Percentiles rank a stretch among this genome's conserved stretches.
phyloP scores from a whole-genome alignment of 73 alveolate genomes.

The Effrenium voratum region DNA sequence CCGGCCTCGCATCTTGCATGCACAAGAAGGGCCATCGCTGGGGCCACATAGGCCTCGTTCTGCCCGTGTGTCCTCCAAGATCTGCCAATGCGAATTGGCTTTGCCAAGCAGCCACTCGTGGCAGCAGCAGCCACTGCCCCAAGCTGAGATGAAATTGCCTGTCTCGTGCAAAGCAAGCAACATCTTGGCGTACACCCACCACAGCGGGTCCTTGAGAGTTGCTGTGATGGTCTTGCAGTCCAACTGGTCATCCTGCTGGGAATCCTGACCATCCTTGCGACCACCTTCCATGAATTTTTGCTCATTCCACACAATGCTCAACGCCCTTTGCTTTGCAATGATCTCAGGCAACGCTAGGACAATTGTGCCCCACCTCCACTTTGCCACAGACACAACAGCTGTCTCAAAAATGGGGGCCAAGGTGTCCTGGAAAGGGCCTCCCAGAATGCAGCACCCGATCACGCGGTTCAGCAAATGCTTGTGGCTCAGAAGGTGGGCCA shows the following conservation, averaged over 20 bases:
- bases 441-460: not conserved
- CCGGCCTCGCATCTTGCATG: conserved; percentile 10
- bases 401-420: not conserved
- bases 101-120: conserved; percentile 22
- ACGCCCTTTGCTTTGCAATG: not conserved
- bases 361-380: conserved; percentile 38
- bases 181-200: conserved; percentile 1
- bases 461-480: not conserved
- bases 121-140: conserved; percentile 46
- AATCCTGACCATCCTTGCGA: not conserved
- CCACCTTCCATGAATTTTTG: not conserved
- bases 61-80: not conserved
- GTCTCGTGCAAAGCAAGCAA: not conserved
- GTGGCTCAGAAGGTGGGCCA: not conserved
- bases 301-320: not conserved
- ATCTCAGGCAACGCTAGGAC: not conserved
- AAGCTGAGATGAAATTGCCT: not conserved
- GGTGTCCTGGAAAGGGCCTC: not conserved
- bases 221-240: not conserved
- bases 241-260: not conserved
- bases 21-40: not conserved
- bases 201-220: not conserved
- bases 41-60: not conserved
- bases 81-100: not conserved
- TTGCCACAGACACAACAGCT: not conserved